Evolutionary conservation across 192 early-diverging fungal genomes (phyloP).

Genomic region (Gryganskiella cystojenkinii): DNA sequence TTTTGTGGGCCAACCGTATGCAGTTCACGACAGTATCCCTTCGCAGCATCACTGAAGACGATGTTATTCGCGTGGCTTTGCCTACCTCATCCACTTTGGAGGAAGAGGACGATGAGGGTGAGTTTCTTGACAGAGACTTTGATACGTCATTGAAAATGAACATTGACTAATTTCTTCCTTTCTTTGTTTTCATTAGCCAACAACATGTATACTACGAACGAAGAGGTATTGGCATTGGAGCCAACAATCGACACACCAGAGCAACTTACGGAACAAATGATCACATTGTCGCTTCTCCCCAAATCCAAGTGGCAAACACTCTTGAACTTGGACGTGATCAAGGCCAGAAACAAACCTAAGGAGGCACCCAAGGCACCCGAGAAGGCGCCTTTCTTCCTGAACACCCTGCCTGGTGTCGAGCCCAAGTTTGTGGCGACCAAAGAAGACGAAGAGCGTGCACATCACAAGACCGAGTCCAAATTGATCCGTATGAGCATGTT

Average conservation of each 20-base stretch:
- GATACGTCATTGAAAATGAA: not conserved
- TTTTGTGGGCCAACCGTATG: constrained; percentile 91
- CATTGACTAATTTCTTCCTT: not conserved
- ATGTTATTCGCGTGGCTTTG: constrained; percentile 61
- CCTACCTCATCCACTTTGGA: constrained; percentile 69
- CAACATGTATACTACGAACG: constrained; percentile 41
- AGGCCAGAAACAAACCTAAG: constrained; percentile 91
- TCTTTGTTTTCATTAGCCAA: constrained; percentile 13
- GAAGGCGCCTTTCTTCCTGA: constrained; percentile 94
- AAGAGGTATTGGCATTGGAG: constrained; percentile 42
- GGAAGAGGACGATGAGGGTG: constrained; percentile 65
- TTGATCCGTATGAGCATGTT: constrained; percentile 59
- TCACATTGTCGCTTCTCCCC: constrained; percentile 85
- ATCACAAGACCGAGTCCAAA: constrained; percentile 35
- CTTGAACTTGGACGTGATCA: constrained; percentile 89
- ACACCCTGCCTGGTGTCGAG: constrained; percentile 76
- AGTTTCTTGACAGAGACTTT: constrained; percentile 9
- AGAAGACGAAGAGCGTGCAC: constrained; percentile 51
- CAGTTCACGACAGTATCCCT: constrained; percentile 81
- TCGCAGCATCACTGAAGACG: constrained; percentile 71
- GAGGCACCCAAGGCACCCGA: constrained; percentile 92
- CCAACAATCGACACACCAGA: constrained; percentile 57
- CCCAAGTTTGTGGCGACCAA: constrained; percentile 71
- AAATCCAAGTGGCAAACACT: constrained; percentile 93
- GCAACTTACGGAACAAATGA: constrained; percentile 83